Evolutionary conservation across 176 grass and related monocot species (phyloP), one percentile per base, ranked within the genome.

Genomic region (Eragrostis nindensis): DNA sequence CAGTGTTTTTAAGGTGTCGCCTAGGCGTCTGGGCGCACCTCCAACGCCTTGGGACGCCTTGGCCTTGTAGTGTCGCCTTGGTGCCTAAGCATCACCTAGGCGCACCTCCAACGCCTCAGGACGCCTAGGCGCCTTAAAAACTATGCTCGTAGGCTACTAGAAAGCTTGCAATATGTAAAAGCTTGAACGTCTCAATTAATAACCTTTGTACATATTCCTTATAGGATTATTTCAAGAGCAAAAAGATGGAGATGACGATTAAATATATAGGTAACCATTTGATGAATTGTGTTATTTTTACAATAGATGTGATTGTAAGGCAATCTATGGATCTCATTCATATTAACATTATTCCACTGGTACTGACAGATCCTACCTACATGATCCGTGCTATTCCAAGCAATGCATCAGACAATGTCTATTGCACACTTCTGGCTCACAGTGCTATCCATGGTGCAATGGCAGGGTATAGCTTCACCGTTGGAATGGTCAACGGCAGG

Each of bases 341-440:
- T 39, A 17, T 14, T 89, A 48, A 67, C 45, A 76, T 47, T 79
- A 57, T 71, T 79, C 15, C 27, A 59, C 84, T 56, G 44, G 15
- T 75, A 86, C 81, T 78, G 48, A 52, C 85, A 99, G 96, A 99
- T 88, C 96, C 96, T 60, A 99, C 96, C 18, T 99, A 99, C 79
- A 99, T 99, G 96, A 89, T 99, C 73, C 90, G 92, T 49, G 96
- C 92, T 62, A 94, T 99, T 87, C 90, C 89, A 62, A 99, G 96
- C 79, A 99, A 91, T 75, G 96, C 96, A 82, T 95, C 92, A 49
- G 96, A 99, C 77, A 99, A 99, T 86, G 91, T 99, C 19, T 99
- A 93, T 54, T 93, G 96, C 81, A 95, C 96, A 6, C 86, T 99
- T 75, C 83, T 99, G 63, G 90, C 96, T 5, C 96, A 99, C 29